phyloP scores from a whole-genome alignment of 352 stramenopile species.

The Globisporangium emineosum region DNA sequence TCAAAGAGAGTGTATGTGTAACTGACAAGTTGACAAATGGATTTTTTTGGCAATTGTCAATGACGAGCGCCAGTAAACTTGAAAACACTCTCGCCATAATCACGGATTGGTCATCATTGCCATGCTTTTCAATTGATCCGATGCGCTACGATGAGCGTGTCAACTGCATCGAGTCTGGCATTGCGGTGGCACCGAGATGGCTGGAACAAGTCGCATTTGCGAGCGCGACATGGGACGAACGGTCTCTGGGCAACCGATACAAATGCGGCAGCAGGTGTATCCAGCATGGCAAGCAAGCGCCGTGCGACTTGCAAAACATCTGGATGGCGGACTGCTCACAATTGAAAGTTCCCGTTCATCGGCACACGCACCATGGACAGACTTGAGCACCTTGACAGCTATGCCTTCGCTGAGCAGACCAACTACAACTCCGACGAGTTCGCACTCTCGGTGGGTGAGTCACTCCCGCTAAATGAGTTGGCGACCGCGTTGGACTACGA shows the following conservation, averaged over 20 bases:
- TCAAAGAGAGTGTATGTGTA: not conserved
- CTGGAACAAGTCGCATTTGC: not conserved
- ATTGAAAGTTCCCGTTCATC: conserved; percentile 1
- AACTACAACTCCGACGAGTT: not conserved
- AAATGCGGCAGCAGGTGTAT: not conserved
- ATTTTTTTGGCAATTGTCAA: not conserved
- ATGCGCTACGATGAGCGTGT: not conserved
- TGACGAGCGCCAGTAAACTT: not conserved
- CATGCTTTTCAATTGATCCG: not conserved
- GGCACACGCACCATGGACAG: not conserved
- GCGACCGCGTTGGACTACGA: not conserved
- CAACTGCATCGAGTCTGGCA: not conserved
- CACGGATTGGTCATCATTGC: not conserved
- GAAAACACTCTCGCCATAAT: not conserved
- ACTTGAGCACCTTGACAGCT: not conserved
- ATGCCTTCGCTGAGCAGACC: not conserved
- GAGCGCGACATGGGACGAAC: not conserved
- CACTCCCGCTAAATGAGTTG: not conserved
- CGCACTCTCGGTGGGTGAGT: not conserved
- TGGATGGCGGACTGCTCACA: not conserved
- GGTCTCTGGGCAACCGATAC: not conserved
- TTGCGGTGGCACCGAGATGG: not conserved
- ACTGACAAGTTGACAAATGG: not conserved
- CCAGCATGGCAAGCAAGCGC: not conserved
- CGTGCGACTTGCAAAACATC: not conserved